Conservation (phyloP, 345 rosid genomes). For the Fremontodendron californicum region DNA sequence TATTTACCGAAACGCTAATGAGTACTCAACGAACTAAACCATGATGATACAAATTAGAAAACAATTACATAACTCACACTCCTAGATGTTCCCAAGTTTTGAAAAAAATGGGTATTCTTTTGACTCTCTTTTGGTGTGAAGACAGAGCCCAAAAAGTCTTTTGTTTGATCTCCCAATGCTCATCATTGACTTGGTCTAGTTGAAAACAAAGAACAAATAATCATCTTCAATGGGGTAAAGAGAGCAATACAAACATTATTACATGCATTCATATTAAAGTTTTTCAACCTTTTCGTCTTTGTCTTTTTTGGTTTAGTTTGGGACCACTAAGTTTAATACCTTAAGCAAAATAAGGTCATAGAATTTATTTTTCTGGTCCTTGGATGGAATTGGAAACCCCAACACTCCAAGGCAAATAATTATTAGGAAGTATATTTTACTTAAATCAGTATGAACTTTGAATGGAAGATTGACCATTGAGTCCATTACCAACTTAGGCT, state of each 20-base stretch:
- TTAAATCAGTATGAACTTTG: background rate
- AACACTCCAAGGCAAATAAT: conserved; percentile 7
- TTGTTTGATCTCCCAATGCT: background rate
- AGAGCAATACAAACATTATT: background rate
- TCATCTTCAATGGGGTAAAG: background rate
- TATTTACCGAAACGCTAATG: too few relatives aligned
- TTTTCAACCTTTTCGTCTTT: background rate
- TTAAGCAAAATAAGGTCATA: background rate
- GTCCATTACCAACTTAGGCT: background rate
- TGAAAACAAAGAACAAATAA: background rate
- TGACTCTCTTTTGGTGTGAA: conserved; percentile 1
- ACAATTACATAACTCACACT: background rate
- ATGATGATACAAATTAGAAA: background rate
- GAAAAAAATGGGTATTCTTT: background rate
- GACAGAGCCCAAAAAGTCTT: background rate
- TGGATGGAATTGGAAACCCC: background rate
- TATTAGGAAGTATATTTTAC: background rate
- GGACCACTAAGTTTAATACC: conserved; percentile 5
- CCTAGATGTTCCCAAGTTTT: background rate
- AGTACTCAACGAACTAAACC: too few relatives aligned
- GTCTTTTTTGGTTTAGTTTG: background rate
- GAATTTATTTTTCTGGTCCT: too few relatives aligned
- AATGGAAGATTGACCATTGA: background rate
- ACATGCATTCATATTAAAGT: background rate
- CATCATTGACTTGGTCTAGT: conserved; percentile 11